Evolutionary conservation across 352 stramenopile species (phyloP).

Genomic region (Globisporangium parvum): DNA sequence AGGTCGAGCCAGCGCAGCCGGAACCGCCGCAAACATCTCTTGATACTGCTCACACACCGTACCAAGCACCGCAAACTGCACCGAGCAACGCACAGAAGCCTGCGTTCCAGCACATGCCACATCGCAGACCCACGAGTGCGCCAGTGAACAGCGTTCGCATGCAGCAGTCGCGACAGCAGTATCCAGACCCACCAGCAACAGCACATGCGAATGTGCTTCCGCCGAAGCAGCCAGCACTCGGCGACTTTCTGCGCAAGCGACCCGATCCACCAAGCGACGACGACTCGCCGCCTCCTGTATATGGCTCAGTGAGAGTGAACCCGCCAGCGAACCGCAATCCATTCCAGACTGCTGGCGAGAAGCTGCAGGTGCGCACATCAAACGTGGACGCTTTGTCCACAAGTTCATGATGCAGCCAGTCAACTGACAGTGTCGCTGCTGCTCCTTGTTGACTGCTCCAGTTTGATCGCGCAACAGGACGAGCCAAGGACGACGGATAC

Average conservation of each 20-base stretch:
- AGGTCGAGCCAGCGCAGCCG: too few relatives aligned
- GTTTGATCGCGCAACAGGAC: conserved; percentile 41
- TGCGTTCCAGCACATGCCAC: too few relatives aligned
- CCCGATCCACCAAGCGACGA: conserved; percentile 11
- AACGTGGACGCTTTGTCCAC: too few relatives aligned
- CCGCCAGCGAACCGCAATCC: conserved; percentile 23
- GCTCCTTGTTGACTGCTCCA: conserved; percentile 5
- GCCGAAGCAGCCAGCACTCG: conserved; percentile 17
- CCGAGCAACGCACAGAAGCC: too few relatives aligned
- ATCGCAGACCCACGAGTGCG: too few relatives aligned
- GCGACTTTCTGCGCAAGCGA: conserved; percentile 35
- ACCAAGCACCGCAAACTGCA: too few relatives aligned
- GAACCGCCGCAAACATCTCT: too few relatives aligned
- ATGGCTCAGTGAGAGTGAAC: conserved; percentile 7
- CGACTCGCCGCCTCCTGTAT: conserved; percentile 2
- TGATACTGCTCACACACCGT: too few relatives aligned
- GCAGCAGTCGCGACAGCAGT: not conserved
- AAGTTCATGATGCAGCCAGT: too few relatives aligned
- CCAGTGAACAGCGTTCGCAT: too few relatives aligned
- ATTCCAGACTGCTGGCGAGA: conserved; percentile 68
- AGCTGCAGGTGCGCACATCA: conserved; percentile 36
- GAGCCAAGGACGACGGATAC: conserved; percentile 29
- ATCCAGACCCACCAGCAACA: not conserved
- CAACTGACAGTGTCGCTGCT: not conserved
- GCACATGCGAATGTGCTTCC: conserved; percentile 1